Conservation (phyloP, 1,284 basidiomycete genomes). For the Trametes polyzona region DNA sequence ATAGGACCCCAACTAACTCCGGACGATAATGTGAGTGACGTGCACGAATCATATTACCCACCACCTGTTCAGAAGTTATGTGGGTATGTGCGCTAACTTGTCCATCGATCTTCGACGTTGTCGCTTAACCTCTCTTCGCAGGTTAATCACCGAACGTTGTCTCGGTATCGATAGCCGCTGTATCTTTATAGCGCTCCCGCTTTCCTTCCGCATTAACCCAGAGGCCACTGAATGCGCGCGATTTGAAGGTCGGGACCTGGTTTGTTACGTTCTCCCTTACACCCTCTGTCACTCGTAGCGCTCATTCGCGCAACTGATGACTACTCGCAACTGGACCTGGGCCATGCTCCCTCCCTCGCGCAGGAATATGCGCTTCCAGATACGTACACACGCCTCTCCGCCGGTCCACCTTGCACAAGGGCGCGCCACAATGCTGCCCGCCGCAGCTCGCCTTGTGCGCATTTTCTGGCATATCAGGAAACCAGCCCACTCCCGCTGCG, state of each 20-base stretch:
- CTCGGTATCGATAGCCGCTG: constrained; percentile 7
- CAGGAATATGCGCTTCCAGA: not conserved
- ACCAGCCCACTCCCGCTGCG: not conserved
- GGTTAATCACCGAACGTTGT: constrained; percentile 5
- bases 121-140: constrained; percentile 16
- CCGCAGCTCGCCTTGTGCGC: not conserved
- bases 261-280: not conserved
- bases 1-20: no score
- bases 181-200: not conserved
- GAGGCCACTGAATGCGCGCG: not conserved
- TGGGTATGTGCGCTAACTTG: not conserved
- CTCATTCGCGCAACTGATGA: not conserved
- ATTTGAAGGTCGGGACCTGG: not conserved
- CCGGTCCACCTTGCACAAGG: not conserved
- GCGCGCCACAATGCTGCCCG: not conserved
- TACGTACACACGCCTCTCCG: not conserved
- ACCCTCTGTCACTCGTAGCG: constrained; percentile 1
- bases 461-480: not conserved
- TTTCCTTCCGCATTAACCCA: not conserved
- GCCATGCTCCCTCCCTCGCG: not conserved
- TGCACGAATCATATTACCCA: no score
- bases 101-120: not conserved
- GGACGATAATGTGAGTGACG: no score
- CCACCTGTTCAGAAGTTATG: no score
- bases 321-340: not conserved